These are phyloP conservation scores for Plasmodium malariae DNA, from an alignment of 169 alveolate genomes.

Conservation along the genomic window DNA sequence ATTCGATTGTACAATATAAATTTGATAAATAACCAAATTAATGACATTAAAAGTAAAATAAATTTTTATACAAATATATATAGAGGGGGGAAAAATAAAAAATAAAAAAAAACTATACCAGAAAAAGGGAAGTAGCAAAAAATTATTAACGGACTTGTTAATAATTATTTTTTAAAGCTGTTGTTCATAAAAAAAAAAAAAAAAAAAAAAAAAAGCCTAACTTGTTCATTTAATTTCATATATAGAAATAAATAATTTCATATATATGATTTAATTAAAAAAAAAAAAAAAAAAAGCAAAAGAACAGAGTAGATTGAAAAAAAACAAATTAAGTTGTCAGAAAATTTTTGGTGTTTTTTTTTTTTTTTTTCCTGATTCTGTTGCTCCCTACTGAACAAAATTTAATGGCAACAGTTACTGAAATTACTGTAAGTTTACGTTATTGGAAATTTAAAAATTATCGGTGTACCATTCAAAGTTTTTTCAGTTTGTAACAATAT, in stretches of 20 bases:
- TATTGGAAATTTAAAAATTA: constrained; percentile 30
- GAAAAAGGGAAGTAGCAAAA: constrained; percentile 21
- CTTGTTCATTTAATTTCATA: constrained; percentile 18
- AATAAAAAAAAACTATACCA: not conserved
- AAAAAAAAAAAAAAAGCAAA: too few relatives aligned
- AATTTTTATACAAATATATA: not conserved
- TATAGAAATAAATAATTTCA: constrained; percentile 43
- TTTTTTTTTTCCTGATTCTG: constrained; percentile 21
- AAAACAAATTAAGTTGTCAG: constrained; percentile 19
- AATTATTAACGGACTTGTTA: constrained; percentile 3
- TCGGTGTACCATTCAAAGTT: constrained; percentile 56
- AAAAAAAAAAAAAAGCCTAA: constrained; percentile 50
- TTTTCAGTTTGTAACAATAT: constrained; percentile 10
- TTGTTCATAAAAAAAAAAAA: constrained; percentile 48
- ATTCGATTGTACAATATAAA: constrained; percentile 16
- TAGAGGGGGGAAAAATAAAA: too few relatives aligned
- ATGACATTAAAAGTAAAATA: constrained; percentile 18
- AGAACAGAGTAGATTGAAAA: not conserved
- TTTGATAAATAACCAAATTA: constrained; percentile 11
- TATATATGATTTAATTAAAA: constrained; percentile 23
- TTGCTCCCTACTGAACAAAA: constrained; percentile 18
- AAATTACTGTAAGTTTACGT: constrained; percentile 5
- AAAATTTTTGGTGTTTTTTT: constrained; percentile 19
- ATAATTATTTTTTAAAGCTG: constrained; percentile 48
- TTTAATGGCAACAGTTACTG: constrained; percentile 15